phyloP scores from a whole-genome alignment of 2,329 filamentous ascomycete genomes.

The Blumeria hordei region DNA sequence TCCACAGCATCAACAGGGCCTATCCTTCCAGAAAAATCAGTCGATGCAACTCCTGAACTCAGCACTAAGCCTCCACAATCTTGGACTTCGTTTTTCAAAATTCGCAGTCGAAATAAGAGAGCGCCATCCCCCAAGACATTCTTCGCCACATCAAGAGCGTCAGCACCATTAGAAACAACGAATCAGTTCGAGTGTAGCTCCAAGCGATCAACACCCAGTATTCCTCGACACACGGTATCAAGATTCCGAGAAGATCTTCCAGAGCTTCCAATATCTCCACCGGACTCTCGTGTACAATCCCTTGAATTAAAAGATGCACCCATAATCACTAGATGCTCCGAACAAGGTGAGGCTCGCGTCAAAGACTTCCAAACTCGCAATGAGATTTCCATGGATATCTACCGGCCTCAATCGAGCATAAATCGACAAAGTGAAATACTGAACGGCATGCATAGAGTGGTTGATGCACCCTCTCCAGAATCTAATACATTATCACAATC shows the following conservation, averaged over 20 bases:
- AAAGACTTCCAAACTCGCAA: constrained; percentile 19
- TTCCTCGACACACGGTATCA: constrained; percentile 61
- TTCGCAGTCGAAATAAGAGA: constrained; percentile 23
- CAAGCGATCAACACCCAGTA: constrained; percentile 14
- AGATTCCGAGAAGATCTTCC: constrained; percentile 84
- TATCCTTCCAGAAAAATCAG: neutral
- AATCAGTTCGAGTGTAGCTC: constrained; percentile 10
- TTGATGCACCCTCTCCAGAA: constrained; percentile 25
- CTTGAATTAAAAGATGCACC: constrained; percentile 32
- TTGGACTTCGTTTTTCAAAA: constrained; percentile 52
- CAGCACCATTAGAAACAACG: constrained; percentile 29
- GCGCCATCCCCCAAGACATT: constrained; percentile 47
- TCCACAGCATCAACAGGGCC: neutral
- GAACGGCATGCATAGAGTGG: constrained; percentile 19
- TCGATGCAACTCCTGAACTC: neutral
- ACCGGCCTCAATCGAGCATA: constrained; percentile 17
- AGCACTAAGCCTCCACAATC: constrained; percentile 14
- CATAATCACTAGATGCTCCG: constrained; percentile 4
- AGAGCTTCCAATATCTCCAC: constrained; percentile 65
- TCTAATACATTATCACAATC: constrained; percentile 44
- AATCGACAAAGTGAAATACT: constrained; percentile 20
- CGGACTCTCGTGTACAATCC: constrained; percentile 58
- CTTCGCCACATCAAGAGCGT: constrained; percentile 76
- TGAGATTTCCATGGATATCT: constrained; percentile 23
- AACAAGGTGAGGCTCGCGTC: constrained; percentile 7